A percentile compares a stretch with the other conserved stretches of the same genome.
Evolutionary conservation across 192 early-diverging fungal genomes (phyloP).

Genomic region (Paraglomus brasilianum): DNA sequence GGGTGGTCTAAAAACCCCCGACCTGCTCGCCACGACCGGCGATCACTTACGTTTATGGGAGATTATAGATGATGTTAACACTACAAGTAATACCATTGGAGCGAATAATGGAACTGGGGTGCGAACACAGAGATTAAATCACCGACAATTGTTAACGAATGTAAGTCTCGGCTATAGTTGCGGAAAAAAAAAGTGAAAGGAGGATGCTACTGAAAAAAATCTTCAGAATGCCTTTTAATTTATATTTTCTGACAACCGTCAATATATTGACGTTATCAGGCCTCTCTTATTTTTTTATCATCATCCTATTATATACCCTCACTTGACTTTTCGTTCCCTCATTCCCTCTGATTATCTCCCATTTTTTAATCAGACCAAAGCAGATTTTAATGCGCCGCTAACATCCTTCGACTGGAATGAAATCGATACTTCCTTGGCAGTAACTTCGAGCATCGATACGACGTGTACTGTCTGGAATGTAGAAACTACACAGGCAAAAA

Average conservation of each 20-base stretch:
- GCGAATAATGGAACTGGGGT: constrained; percentile 30
- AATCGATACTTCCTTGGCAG: constrained; percentile 76
- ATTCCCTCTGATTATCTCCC: not conserved
- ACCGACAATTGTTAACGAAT: constrained; percentile 58
- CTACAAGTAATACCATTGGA: constrained; percentile 42
- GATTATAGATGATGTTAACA: constrained; percentile 52
- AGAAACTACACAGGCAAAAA: constrained; percentile 93
- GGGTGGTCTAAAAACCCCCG: constrained; percentile 45
- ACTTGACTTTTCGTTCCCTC: not conserved
- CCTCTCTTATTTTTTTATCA: not conserved
- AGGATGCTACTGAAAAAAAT: constrained; percentile 29
- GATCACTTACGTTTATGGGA: constrained; percentile 93
- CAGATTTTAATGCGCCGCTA: constrained; percentile 84
- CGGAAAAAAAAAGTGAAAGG: constrained; percentile 40
- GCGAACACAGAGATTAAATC: constrained; percentile 40
- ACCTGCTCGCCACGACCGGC: constrained; percentile 85
- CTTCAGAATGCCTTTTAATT: not conserved
- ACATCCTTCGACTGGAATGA: constrained; percentile 99
- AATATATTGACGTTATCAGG: not conserved
- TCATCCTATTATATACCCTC: not conserved
- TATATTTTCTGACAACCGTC: not conserved
- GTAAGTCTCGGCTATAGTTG: constrained; percentile 41
- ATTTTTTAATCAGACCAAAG: constrained; percentile 44
- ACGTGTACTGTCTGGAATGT: constrained; percentile 99
- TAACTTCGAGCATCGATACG: constrained; percentile 95